phyloP scores from a whole-genome alignment of 257 asterid genomes.

The Fraxinus cuspidata region DNA sequence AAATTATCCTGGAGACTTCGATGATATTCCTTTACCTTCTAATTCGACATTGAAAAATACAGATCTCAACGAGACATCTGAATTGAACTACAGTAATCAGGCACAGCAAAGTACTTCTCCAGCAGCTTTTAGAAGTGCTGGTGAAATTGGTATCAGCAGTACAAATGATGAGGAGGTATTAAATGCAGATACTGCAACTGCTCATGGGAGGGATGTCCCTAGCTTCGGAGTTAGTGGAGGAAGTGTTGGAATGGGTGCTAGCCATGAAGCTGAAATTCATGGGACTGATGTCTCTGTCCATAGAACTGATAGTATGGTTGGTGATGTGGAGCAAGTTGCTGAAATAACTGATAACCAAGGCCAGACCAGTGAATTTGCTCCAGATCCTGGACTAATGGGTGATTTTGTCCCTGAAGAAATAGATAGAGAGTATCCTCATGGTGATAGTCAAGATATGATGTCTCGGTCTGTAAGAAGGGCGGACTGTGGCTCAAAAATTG shows the following conservation, averaged over 20 bases:
- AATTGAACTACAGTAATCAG: slow-evolving; percentile 86
- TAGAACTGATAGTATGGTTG: slow-evolving; percentile 79
- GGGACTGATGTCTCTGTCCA: slow-evolving; percentile 74
- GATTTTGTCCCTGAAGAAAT: slow-evolving; percentile 94
- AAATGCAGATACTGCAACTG: slow-evolving; percentile 84
- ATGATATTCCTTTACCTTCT: slow-evolving; percentile 74
- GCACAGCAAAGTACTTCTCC: slow-evolving; percentile 95
- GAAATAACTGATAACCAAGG: slow-evolving; percentile 93
- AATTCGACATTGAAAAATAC: slow-evolving; percentile 63
- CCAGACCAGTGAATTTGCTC: slow-evolving; percentile 79
- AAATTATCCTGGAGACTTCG: slow-evolving; percentile 67
- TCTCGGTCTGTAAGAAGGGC: slow-evolving; percentile 85
- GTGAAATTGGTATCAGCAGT: slow-evolving; percentile 95
- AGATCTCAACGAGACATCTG: slow-evolving; percentile 77
- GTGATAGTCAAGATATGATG: slow-evolving; percentile 89
- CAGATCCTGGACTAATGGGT: slow-evolving; percentile 96
- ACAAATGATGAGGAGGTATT: slow-evolving; percentile 96
- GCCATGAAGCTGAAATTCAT: slow-evolving; percentile 99
- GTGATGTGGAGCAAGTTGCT: slow-evolving; percentile 86
- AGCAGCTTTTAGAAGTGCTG: slow-evolving; percentile 56
- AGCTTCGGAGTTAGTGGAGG: slow-evolving; percentile 96
- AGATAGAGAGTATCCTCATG: slow-evolving; percentile 86
- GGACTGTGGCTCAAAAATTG: slow-evolving; percentile 91
- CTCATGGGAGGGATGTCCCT: slow-evolving; percentile 77
- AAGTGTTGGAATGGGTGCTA: slow-evolving; percentile 99